A percentile compares a stretch with the other conserved stretches of the same genome.
phyloP scores from a whole-genome alignment of 352 stramenopile genomes.

The Phytophthora podocarpi region DNA sequence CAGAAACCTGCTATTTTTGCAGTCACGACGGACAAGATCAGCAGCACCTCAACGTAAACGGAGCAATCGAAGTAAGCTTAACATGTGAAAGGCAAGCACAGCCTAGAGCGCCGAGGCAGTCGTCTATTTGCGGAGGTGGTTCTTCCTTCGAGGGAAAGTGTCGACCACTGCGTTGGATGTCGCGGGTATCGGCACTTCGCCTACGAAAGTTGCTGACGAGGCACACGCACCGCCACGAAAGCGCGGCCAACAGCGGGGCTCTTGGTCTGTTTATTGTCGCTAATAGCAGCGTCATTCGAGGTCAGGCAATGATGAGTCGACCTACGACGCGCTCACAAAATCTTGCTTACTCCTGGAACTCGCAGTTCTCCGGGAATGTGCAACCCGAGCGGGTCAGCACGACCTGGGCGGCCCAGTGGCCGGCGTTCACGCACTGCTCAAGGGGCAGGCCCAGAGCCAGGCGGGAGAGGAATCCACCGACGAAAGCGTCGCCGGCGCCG shows the following conservation, averaged over 20 bases:
- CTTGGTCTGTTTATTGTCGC: constrained; percentile 16
- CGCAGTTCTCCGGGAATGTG: constrained; percentile 93
- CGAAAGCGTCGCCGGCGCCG: constrained; percentile 98
- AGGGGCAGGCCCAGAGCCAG: constrained; percentile 88
- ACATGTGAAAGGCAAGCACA: constrained; percentile 6
- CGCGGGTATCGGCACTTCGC: constrained; percentile 19
- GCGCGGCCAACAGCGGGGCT: constrained; percentile 33
- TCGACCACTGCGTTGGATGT: constrained; percentile 16
- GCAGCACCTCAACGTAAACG: constrained; percentile 15
- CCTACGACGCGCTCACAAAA: constrained; percentile 1
- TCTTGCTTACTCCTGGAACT: constrained; percentile 86
- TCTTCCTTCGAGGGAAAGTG: constrained; percentile 42
- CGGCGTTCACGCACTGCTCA: constrained; percentile 95
- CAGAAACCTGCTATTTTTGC: constrained; percentile 21
- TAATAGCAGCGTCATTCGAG: constrained; percentile 10
- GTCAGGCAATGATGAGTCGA: constrained; percentile 4
- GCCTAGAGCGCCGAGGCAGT: constrained; percentile 23
- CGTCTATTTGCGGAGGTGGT: constrained; percentile 40
- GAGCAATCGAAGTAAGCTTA: too few relatives aligned
- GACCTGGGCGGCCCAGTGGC: constrained; percentile 96
- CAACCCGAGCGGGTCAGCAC: constrained; percentile 98
- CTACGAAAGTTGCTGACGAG: constrained; percentile 28
- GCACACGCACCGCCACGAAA: constrained; percentile 25
- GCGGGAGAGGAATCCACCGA: constrained; percentile 97
- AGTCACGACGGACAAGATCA: constrained; percentile 11